These are phyloP conservation scores for Leccinum obscurum DNA, from an alignment of 768 basidiomycete genomes.

Conservation along the genomic window DNA sequence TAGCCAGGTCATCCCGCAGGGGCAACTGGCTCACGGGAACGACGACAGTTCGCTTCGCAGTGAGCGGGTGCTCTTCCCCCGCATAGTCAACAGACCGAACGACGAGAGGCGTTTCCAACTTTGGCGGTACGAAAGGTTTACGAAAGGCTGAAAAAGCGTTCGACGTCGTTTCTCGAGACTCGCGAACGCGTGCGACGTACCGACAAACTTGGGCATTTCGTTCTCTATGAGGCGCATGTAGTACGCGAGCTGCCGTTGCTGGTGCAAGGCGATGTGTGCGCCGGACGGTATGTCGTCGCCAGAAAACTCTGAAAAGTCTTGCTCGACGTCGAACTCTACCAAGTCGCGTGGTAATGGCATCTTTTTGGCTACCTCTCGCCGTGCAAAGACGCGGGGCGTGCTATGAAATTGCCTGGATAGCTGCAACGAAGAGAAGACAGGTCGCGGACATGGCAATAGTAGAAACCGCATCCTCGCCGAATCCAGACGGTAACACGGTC, in stretches of 20 bases:
- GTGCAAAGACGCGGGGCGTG: constrained; percentile 19
- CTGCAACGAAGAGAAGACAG: constrained; percentile 8
- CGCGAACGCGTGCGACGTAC: constrained; percentile 43
- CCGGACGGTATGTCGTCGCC: constrained; percentile 64
- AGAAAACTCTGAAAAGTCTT: constrained; percentile 32
- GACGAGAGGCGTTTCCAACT: constrained; percentile 55
- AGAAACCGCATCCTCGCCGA: constrained; percentile 21
- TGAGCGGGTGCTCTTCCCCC: constrained; percentile 73
- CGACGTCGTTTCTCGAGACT: constrained; percentile 8
- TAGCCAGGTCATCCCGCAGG: constrained; percentile 57
- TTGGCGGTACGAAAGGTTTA: constrained; percentile 75
- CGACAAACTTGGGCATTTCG: constrained; percentile 84
- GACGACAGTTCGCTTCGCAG: constrained; percentile 69
- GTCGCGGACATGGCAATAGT: constrained; percentile 19
- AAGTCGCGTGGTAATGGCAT: constrained; percentile 42
- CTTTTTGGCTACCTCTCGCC: constrained; percentile 20
- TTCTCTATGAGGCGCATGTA: constrained; percentile 86
- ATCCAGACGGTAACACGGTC: background rate
- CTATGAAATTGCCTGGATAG: constrained; percentile 26
- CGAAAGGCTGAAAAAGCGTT: constrained; percentile 60
- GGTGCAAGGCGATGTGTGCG: constrained; percentile 71
- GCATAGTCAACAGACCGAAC: constrained; percentile 76
- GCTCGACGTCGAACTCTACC: constrained; percentile 37
- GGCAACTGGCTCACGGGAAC: constrained; percentile 76
- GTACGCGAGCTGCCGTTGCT: constrained; percentile 72